These are phyloP conservation scores for Arthrobotrys conoides DNA, from an alignment of 2,329 filamentous ascomycete species.

Conservation along the genomic window DNA sequence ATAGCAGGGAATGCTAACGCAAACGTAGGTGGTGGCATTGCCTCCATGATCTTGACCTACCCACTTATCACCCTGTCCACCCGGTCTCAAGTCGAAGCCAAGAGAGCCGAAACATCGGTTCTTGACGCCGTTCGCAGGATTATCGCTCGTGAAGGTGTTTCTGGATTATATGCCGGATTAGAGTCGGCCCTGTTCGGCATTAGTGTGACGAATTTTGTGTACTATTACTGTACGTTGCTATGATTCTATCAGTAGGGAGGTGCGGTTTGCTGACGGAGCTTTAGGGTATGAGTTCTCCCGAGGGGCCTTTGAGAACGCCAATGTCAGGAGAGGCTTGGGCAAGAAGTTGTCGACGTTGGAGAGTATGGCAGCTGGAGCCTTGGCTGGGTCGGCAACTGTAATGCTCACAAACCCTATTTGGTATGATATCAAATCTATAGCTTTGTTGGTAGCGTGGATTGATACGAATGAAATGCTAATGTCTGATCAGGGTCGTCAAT, in stretches of 20 bases:
- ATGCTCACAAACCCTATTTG: constrained; percentile 98
- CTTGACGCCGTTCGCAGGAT: constrained; percentile 87
- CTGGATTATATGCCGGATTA: constrained; percentile 90
- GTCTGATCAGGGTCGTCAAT: constrained; percentile 78
- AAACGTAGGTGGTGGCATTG: constrained; percentile 84
- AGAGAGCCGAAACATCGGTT: constrained; percentile 87
- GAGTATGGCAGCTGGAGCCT: constrained; percentile 92
- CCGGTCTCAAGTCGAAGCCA: constrained; percentile 96
- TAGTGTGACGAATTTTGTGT: constrained; percentile 98
- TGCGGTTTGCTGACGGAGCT: not conserved
- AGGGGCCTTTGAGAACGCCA: constrained; percentile 84
- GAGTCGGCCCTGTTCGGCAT: constrained; percentile 97
- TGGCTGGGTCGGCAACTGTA: constrained; percentile 94
- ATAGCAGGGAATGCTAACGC: constrained; percentile 4
- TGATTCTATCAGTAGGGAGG: not conserved
- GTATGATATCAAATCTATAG: constrained; percentile 66
- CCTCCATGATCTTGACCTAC: constrained; percentile 98
- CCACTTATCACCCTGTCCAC: constrained; percentile 98
- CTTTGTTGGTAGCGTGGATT: not conserved
- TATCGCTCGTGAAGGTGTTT: constrained; percentile 88
- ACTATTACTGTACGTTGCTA: constrained; percentile 84
- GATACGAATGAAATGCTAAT: constrained; percentile 3
- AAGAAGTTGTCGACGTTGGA: constrained; percentile 91
- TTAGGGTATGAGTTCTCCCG: constrained; percentile 94
- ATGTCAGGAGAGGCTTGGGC: constrained; percentile 71